phyloP scores from a whole-genome alignment of 163 green algal species.

The Chloromonas sp. region DNA sequence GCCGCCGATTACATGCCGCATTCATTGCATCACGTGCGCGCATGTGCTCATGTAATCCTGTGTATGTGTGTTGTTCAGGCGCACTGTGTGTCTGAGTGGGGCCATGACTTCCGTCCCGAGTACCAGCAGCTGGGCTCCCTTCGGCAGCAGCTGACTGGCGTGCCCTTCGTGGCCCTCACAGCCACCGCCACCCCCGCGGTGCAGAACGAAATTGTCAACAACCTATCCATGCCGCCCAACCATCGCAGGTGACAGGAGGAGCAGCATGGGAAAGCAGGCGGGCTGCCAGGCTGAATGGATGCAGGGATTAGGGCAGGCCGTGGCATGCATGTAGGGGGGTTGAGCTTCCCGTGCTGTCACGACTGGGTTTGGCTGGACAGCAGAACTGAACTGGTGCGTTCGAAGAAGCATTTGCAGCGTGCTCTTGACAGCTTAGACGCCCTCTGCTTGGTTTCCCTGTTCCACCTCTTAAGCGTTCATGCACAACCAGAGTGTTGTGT shows the following conservation, averaged over 20 bases:
- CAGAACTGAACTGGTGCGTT: too few species aligned
- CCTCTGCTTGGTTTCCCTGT: too few species aligned
- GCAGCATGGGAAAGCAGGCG: background rate
- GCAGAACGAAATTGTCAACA: conserved; percentile 49
- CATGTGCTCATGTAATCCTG: too few species aligned
- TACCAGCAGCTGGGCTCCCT: conserved; percentile 57
- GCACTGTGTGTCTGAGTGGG: conserved; percentile 64
- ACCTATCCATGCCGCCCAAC: conserved; percentile 29
- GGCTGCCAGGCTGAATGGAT: background rate
- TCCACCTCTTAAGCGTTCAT: too few species aligned
- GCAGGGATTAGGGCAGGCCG: background rate
- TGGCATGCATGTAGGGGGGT: conserved; percentile 14
- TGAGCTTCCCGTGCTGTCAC: too few species aligned
- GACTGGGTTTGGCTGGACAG: too few species aligned
- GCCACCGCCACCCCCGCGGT: conserved; percentile 48
- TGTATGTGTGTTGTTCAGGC: conserved; percentile 53
- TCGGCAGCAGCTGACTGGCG: conserved; percentile 33
- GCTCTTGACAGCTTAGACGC: too few species aligned
- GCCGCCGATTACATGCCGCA: background rate
- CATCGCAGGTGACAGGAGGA: background rate
- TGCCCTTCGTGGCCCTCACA: conserved; percentile 75
- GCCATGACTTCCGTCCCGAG: conserved; percentile 68
- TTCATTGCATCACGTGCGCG: conserved; percentile 51
- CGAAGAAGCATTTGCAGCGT: too few species aligned
- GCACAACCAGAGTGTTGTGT: too few species aligned